A percentile compares a stretch with the other conserved stretches of the same genome.
Evolutionary conservation across 371 early-diverging fungal species (phyloP).

Genomic region (Mucor circinelloides): DNA sequence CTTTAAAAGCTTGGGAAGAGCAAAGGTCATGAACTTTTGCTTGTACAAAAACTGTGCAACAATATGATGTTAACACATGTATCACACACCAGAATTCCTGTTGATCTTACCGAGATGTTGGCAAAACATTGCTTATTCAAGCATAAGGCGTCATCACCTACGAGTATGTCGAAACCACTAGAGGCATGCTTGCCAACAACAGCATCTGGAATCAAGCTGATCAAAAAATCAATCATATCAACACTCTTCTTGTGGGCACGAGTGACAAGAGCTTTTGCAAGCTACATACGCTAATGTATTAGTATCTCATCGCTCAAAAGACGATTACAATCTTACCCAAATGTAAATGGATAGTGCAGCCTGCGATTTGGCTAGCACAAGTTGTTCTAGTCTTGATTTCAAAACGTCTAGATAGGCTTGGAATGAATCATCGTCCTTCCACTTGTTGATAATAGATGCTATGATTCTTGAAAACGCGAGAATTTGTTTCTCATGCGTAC

Average conservation of each 20-base stretch:
- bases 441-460: conserved; percentile 65
- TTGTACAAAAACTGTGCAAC: conserved; percentile 70
- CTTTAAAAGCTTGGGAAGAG: conserved; percentile 67
- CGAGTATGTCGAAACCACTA: conserved; percentile 65
- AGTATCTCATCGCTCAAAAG: background rate
- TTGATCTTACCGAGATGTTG: conserved; percentile 53
- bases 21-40: conserved; percentile 78
- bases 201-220: conserved; percentile 49
- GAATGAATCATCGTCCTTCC: conserved; percentile 29
- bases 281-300: conserved; percentile 36
- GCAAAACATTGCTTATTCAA: conserved; percentile 75
- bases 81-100: background rate
- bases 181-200: conserved; percentile 57
- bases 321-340: conserved; percentile 23
- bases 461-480: conserved; percentile 49
- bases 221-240: conserved; percentile 55
- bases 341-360: conserved; percentile 33
- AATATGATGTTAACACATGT: background rate
- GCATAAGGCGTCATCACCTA: conserved; percentile 65
- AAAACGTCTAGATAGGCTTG: conserved; percentile 1
- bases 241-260: conserved; percentile 50
- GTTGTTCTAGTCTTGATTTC: background rate
- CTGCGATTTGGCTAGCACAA: conserved; percentile 1
- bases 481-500: conserved; percentile 34
- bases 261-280: conserved; percentile 66